Conservation (phyloP, 345 rosid genomes). For the Lumnitzera littorea region DNA sequence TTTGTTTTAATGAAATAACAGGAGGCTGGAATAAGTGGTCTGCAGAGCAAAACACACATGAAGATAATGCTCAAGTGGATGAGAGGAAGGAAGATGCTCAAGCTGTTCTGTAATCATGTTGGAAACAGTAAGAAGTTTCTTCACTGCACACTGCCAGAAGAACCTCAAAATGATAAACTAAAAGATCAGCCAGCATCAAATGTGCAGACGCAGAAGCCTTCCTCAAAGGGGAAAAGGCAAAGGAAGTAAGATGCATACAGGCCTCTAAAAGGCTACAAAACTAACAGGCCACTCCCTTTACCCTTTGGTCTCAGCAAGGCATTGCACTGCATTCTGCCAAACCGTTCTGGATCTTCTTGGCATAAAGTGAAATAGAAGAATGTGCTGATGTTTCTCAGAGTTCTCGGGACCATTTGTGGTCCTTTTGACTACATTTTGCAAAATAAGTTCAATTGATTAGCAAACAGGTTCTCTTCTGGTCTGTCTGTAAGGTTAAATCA, state of each 20-base stretch:
- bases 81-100: slow-evolving; percentile 85
- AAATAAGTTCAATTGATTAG: too few species aligned
- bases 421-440: too few species aligned
- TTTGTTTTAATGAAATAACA: slow-evolving; percentile 8
- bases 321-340: too few species aligned
- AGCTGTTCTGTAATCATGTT: slow-evolving; percentile 67
- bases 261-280: neutral
- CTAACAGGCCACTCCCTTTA: neutral
- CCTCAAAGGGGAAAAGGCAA: slow-evolving; percentile 12
- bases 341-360: too few species aligned
- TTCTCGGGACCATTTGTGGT: too few species aligned
- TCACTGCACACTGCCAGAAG: slow-evolving; percentile 64
- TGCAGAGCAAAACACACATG: slow-evolving; percentile 90
- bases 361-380: too few species aligned
- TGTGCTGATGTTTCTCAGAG: too few species aligned
- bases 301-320: too few species aligned
- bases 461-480: too few species aligned
- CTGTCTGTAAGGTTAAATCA: too few species aligned
- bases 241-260: slow-evolving; percentile 6
- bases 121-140: slow-evolving; percentile 80
- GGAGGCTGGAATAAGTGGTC: slow-evolving; percentile 68
- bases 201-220: slow-evolving; percentile 23
- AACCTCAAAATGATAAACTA: slow-evolving; percentile 33
- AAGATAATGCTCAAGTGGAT: slow-evolving; percentile 95
- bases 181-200: slow-evolving; percentile 12